phyloP scores from a whole-genome alignment of 139 green algal species.

The Trebouxia sp. region DNA sequence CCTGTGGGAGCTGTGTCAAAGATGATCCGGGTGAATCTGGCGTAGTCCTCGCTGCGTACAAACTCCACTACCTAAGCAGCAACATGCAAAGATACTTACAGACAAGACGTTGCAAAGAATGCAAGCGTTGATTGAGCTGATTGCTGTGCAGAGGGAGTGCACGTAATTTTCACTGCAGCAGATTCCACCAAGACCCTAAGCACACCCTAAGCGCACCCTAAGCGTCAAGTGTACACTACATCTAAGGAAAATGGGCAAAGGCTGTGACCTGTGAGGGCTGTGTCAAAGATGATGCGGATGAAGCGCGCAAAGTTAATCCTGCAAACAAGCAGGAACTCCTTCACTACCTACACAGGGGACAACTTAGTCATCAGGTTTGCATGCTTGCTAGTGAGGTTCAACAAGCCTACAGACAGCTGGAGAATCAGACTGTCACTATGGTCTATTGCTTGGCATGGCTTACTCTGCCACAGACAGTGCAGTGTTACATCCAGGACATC shows the following conservation, averaged over 20 bases:
- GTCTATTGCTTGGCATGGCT: too few species aligned
- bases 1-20: slow-evolving; percentile 98
- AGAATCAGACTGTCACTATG: too few species aligned
- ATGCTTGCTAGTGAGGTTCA: too few species aligned
- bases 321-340: slow-evolving; percentile 96
- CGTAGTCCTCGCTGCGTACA: slow-evolving; percentile 87
- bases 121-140: not conserved
- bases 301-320: slow-evolving; percentile 91
- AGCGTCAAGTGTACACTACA: too few species aligned
- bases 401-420: too few species aligned
- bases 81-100: not conserved
- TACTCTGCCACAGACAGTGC: too few species aligned
- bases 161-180: too few species aligned
- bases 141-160: too few species aligned
- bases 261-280: slow-evolving; percentile 94
- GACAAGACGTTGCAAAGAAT: not conserved
- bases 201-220: too few species aligned
- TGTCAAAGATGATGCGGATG: slow-evolving; percentile 98
- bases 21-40: slow-evolving; percentile 92
- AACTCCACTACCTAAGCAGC: slow-evolving; percentile 87
- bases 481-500: too few species aligned
- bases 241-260: too few species aligned
- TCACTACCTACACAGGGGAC: slow-evolving; percentile 77
- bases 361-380: too few species aligned
- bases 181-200: not conserved